These are phyloP conservation scores for Metarhizium robertsii DNA, from an alignment of 2,329 filamentous ascomycete species.

Conservation along the genomic window DNA sequence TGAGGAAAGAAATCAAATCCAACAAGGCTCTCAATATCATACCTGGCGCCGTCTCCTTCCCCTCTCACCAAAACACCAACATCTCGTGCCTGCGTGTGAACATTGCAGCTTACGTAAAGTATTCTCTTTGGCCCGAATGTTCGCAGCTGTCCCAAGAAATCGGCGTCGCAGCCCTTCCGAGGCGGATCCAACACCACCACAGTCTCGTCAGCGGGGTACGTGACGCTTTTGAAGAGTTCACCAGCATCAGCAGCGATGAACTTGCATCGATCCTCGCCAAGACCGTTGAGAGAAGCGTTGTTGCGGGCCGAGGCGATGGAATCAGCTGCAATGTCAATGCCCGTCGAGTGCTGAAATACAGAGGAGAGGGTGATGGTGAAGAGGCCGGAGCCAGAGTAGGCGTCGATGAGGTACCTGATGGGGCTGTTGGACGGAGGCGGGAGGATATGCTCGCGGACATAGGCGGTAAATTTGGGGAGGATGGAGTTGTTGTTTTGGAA, in stretches of 20 bases:
- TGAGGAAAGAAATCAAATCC: constrained; percentile 99
- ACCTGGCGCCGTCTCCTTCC: constrained; percentile 40
- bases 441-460: constrained; percentile 73
- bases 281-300: constrained; percentile 70
- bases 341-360: constrained; percentile 74
- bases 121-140: constrained; percentile 68
- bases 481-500: constrained; percentile 99
- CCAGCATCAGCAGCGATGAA: constrained; percentile 88
- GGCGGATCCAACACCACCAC: constrained; percentile 96
- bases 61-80: constrained; percentile 80
- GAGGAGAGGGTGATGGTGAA: constrained; percentile 91
- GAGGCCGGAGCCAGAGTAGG: constrained; percentile 93
- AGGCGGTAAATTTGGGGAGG: constrained; percentile 74
- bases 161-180: constrained; percentile 83
- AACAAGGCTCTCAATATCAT: constrained; percentile 80
- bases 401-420: constrained; percentile 88
- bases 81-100: constrained; percentile 93
- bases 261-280: constrained; percentile 56
- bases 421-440: constrained; percentile 33
- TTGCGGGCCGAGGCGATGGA: constrained; percentile 70
- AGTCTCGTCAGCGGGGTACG: constrained; percentile 69
- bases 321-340: constrained; percentile 78
- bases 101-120: constrained; percentile 94
- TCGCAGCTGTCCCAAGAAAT: constrained; percentile 75
- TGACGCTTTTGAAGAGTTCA: constrained; percentile 68